Conservation (phyloP, 2,329 filamentous ascomycete species). For the Verticillium klebahnii region DNA sequence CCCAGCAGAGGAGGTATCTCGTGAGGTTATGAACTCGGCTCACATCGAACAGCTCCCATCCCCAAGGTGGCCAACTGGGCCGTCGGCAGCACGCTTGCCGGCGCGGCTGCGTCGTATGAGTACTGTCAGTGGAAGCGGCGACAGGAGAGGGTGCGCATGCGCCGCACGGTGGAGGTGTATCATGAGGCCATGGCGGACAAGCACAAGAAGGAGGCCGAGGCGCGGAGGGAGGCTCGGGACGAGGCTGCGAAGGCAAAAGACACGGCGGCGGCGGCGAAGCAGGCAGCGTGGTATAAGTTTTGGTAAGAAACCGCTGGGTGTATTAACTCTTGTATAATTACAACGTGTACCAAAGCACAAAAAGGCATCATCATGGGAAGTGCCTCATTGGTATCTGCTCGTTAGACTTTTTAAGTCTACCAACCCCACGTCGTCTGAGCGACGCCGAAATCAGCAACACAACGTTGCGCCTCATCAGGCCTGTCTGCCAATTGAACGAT, state of each 20-base stretch:
- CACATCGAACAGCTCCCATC: constrained; percentile 44
- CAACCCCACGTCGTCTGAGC: neutral
- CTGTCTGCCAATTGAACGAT: too few relatives aligned
- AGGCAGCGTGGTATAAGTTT: constrained; percentile 50
- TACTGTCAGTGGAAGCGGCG: constrained; percentile 73
- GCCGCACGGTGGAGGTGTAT: constrained; percentile 68
- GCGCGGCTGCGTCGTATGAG: constrained; percentile 72
- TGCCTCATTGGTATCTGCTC: neutral
- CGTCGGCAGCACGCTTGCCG: constrained; percentile 68
- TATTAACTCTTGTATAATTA: constrained; percentile 10
- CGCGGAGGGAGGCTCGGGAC: constrained; percentile 22
- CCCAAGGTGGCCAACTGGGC: constrained; percentile 78
- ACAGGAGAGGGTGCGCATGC: constrained; percentile 78
- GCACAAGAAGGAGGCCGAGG: constrained; percentile 36
- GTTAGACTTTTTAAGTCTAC: neutral
- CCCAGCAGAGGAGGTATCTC: constrained; percentile 23
- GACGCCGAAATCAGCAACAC: neutral
- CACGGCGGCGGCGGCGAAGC: constrained; percentile 23
- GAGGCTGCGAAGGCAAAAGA: constrained; percentile 19
- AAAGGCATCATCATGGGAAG: neutral
- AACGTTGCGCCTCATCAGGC: neutral
- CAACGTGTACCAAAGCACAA: constrained; percentile 3
- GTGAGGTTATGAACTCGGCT: neutral
- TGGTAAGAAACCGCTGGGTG: constrained; percentile 35
- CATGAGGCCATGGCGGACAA: constrained; percentile 37